phyloP scores from a whole-genome alignment of 176 grass and related monocot genomes.

The Raddia distichophylla region DNA sequence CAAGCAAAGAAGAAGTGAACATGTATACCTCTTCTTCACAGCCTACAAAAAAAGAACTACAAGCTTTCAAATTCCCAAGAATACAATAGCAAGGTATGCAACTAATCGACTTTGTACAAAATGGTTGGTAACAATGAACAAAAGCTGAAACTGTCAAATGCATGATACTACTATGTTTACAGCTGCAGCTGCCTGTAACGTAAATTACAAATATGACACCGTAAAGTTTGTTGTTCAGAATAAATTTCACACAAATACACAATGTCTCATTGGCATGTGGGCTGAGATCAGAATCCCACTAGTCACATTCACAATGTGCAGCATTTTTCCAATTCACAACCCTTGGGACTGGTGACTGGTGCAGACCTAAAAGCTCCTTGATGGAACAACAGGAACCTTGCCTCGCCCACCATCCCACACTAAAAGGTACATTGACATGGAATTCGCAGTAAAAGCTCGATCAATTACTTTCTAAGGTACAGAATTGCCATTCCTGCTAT shows the following conservation, averaged over 20 bases:
- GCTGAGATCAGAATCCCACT: not conserved
- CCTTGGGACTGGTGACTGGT: not conserved
- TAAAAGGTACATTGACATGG: too few relatives aligned
- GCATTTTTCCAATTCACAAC: constrained; percentile 29
- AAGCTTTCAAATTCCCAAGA: constrained; percentile 24
- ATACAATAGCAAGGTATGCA: constrained; percentile 1
- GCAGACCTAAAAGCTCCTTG: constrained; percentile 2
- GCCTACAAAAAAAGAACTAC: constrained; percentile 55
- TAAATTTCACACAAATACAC: not conserved
- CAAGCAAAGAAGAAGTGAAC: constrained; percentile 94
- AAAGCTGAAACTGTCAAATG: not conserved
- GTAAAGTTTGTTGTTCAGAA: not conserved
- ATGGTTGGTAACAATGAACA: constrained; percentile 5
- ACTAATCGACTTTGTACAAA: constrained; percentile 20
- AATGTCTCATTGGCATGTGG: not conserved
- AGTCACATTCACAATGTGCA: not conserved
- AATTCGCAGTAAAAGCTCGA: too few relatives aligned
- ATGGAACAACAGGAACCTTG: constrained; percentile 14
- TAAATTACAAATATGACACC: constrained; percentile 4
- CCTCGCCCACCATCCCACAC: too few relatives aligned
- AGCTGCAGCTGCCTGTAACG: not conserved
- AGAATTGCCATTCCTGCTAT: not conserved
- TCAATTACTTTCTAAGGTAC: too few relatives aligned
- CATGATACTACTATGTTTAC: constrained; percentile 16
- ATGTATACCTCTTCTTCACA: constrained; percentile 84